These are phyloP conservation scores for Dioszegia aurantiaca DNA, from an alignment of 768 basidiomycete species.

Conservation along the genomic window DNA sequence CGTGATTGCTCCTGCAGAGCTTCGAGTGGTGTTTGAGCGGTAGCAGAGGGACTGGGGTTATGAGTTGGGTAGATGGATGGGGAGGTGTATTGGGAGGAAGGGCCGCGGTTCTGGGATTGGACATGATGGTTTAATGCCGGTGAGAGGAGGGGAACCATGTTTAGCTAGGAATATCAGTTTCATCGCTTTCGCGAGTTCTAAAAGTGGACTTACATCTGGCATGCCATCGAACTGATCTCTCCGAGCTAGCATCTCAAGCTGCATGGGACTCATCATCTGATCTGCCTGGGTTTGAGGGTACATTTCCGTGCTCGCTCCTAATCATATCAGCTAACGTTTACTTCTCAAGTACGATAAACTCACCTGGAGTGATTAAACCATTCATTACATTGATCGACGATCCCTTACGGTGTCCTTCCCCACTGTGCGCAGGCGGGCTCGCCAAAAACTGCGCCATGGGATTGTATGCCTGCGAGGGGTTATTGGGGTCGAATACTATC, in stretches of 20 bases:
- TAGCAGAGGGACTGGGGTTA: not conserved
- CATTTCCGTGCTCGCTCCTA: constrained; percentile 38
- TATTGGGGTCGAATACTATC: constrained; percentile 31
- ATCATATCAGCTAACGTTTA: not conserved
- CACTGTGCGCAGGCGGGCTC: constrained; percentile 21
- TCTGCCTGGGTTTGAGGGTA: constrained; percentile 35
- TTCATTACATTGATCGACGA: constrained; percentile 63
- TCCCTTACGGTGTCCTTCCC: constrained; percentile 35
- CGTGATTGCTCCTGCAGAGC: constrained; percentile 47
- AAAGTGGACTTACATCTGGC: constrained; percentile 24
- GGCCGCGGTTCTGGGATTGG: constrained; percentile 26
- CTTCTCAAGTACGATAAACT: constrained; percentile 28
- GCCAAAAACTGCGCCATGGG: constrained; percentile 30
- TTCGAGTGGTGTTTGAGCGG: constrained; percentile 29
- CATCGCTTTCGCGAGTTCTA: not conserved
- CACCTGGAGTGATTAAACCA: constrained; percentile 66
- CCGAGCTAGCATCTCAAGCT: constrained; percentile 36
- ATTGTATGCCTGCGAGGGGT: constrained; percentile 24
- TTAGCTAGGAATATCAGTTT: constrained; percentile 31
- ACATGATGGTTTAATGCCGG: constrained; percentile 50
- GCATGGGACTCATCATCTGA: constrained; percentile 45
- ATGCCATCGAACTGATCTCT: constrained; percentile 27
- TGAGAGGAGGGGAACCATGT: constrained; percentile 53
- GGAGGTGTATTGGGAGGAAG: constrained; percentile 31
- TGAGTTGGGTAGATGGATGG: constrained; percentile 23